Evolutionary conservation across 768 basidiomycete species (phyloP).

Genomic region (Lentinula edodes): DNA sequence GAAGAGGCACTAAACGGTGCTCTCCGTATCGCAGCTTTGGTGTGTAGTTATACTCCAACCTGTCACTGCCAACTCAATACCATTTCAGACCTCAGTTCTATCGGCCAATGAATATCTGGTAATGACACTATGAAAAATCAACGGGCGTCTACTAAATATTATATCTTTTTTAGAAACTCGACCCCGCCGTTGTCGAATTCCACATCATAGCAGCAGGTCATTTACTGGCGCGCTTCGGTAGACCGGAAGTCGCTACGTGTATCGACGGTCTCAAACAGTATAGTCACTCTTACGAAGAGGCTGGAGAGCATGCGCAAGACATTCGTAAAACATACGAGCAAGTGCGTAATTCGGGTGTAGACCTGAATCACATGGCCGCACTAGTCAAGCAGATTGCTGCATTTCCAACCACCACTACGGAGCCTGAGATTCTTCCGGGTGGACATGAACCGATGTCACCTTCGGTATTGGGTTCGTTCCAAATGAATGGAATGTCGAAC

Average conservation of each 20-base stretch:
- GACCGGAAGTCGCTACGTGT: constrained; percentile 78
- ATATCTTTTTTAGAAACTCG: constrained; percentile 49
- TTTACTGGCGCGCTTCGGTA: constrained; percentile 75
- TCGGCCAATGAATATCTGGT: constrained; percentile 86
- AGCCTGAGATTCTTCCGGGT: constrained; percentile 15
- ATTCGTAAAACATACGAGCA: constrained; percentile 50
- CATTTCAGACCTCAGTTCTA: constrained; percentile 66
- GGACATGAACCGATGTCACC: constrained; percentile 2
- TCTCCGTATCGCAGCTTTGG: constrained; percentile 83
- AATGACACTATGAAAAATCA: constrained; percentile 16
- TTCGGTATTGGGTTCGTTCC: constrained; percentile 2
- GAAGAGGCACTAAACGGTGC: constrained; percentile 85
- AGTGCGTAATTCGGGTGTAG: constrained; percentile 25
- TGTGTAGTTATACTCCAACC: constrained; percentile 24
- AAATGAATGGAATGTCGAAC: not conserved
- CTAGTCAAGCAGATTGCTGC: constrained; percentile 28
- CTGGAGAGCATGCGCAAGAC: constrained; percentile 69
- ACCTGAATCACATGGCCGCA: constrained; percentile 44
- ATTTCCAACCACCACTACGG: constrained; percentile 19
- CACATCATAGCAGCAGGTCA: constrained; percentile 80
- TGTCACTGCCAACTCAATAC: not conserved
- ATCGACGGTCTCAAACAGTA: constrained; percentile 86
- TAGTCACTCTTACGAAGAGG: constrained; percentile 82
- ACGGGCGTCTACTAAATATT: not conserved
- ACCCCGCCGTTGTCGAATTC: constrained; percentile 87